Conservation (phyloP, 2,329 filamentous ascomycete species). For the Penicillium sp. region DNA sequence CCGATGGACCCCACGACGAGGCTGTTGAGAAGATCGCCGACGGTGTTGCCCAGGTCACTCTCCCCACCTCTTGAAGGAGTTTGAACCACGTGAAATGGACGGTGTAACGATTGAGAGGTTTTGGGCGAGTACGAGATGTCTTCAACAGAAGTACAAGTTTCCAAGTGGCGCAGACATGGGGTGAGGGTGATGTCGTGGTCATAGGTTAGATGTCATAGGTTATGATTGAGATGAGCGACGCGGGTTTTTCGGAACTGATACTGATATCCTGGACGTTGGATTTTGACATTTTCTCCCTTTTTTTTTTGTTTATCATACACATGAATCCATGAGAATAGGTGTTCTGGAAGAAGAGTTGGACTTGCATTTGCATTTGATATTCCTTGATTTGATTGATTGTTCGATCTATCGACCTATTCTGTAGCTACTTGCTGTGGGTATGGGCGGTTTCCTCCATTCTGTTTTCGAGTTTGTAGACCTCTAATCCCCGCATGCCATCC, state of each 20-base stretch:
- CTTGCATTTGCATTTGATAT: conserved; percentile 11
- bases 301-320: conserved; percentile 16
- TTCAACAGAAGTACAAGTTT: conserved; percentile 8
- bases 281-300: conserved; percentile 13
- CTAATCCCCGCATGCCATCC: background rate
- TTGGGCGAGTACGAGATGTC: background rate
- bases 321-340: conserved; percentile 25
- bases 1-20: conserved; percentile 36
- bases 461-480: background rate
- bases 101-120: background rate
- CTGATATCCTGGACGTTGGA: conserved; percentile 13
- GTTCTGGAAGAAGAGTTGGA: conserved; percentile 17
- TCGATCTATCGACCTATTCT: conserved; percentile 4
- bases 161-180: conserved; percentile 20
- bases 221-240: conserved; percentile 11
- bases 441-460: background rate
- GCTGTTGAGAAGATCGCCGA: conserved; percentile 47
- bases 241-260: conserved; percentile 14
- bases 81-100: background rate
- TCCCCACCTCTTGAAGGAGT: conserved; percentile 42
- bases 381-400: conserved; percentile 4
- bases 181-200: conserved; percentile 2
- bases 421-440: background rate
- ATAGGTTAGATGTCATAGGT: conserved; percentile 9
- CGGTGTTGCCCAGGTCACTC: conserved; percentile 47